phyloP scores from a whole-genome alignment of 2,329 filamentous ascomycete genomes.

The Hymenoscyphus albidus region DNA sequence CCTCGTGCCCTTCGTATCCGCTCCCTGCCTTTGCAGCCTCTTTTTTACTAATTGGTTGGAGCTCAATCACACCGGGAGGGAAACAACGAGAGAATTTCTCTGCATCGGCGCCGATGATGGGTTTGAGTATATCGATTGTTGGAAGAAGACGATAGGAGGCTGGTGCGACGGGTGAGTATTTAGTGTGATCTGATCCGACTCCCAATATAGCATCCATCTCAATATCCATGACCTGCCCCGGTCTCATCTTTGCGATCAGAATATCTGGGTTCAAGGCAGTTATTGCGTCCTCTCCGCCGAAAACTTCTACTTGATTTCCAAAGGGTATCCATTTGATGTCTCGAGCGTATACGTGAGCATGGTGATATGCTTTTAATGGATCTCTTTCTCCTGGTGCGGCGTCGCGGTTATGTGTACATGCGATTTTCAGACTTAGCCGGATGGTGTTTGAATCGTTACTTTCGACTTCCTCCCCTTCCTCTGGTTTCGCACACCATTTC shows the following conservation, averaged over 20 bases:
- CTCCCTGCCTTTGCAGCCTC: constrained; percentile 59
- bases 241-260: constrained; percentile 87
- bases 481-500: constrained; percentile 74
- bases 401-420: constrained; percentile 75
- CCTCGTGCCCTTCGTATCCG: constrained; percentile 69
- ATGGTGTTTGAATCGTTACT: constrained; percentile 79
- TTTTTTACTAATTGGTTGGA: constrained; percentile 66
- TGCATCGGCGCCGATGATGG: constrained; percentile 83
- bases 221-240: constrained; percentile 80
- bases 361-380: constrained; percentile 77
- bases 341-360: constrained; percentile 77
- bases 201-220: constrained; percentile 95
- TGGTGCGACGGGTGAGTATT: constrained; percentile 94
- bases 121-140: constrained; percentile 75
- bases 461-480: constrained; percentile 53
- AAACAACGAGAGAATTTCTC: constrained; percentile 90
- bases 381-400: constrained; percentile 72
- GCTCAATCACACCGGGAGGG: constrained; percentile 77
- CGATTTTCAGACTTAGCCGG: constrained; percentile 69
- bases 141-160: constrained; percentile 90
- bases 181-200: constrained; percentile 88
- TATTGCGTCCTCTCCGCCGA: constrained; percentile 65
- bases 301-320: constrained; percentile 68
- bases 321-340: constrained; percentile 74
- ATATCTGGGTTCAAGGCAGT: constrained; percentile 85